Evolutionary conservation across 2,329 filamentous ascomycete genomes (phyloP).

Genomic region (Coniochaeta prunicola): DNA sequence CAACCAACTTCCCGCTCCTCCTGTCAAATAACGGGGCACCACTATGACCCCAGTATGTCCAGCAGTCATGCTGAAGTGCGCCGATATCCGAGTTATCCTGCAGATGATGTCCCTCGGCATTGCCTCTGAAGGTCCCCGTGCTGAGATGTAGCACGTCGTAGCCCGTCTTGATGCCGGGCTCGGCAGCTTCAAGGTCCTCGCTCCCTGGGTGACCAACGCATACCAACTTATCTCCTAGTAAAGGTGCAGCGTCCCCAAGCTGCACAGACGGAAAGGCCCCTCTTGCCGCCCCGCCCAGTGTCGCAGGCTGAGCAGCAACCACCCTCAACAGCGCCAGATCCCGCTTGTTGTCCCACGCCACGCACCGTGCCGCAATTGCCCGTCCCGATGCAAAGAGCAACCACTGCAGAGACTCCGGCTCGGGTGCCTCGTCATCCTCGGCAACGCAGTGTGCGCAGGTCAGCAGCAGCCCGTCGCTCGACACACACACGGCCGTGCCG

Average conservation of each 20-base stretch:
- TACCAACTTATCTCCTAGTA: conserved; percentile 14
- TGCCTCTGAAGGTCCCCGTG: conserved; percentile 32
- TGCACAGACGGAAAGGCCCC: conserved; percentile 13
- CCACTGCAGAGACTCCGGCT: conserved; percentile 23
- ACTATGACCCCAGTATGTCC: conserved; percentile 52
- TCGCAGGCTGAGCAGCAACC: conserved; percentile 15
- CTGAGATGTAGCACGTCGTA: conserved; percentile 42
- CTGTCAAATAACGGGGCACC: conserved; percentile 39
- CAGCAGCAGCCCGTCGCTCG: conserved; percentile 32
- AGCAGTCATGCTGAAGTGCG: conserved; percentile 43
- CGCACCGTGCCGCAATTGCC: conserved; percentile 28
- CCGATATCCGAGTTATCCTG: conserved; percentile 47
- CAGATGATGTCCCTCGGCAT: conserved; percentile 27
- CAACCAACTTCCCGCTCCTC: conserved; percentile 32
- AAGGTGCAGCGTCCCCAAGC: conserved; percentile 11
- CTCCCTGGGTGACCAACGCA: conserved; percentile 28
- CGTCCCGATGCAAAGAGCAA: conserved; percentile 34
- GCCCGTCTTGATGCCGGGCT: conserved; percentile 25
- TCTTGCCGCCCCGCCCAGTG: not conserved
- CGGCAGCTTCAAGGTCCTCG: conserved; percentile 33
- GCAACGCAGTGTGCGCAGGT: conserved; percentile 43
- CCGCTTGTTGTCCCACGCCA: conserved; percentile 31
- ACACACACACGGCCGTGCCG: conserved; percentile 43
- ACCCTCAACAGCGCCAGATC: conserved; percentile 41
- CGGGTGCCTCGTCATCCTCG: conserved; percentile 28